phyloP scores from a whole-genome alignment of 2,329 filamentous ascomycete species.

The Stagonosporopsis chrysanthemi region DNA sequence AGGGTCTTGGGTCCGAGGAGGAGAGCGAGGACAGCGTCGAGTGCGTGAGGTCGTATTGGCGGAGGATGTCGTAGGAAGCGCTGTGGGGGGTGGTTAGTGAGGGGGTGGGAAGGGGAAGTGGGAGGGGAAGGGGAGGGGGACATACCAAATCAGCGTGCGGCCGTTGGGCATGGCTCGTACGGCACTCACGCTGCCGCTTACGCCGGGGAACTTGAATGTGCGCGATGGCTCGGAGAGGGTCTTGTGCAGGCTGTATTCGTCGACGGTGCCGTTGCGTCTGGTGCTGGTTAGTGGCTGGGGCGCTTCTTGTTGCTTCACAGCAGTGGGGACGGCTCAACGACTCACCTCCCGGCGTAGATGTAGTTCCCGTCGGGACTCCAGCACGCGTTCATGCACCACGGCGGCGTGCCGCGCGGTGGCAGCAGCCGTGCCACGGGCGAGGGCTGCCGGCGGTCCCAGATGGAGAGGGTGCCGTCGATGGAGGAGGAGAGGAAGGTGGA shows the following conservation, averaged over 20 bases:
- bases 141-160: constrained; percentile 84
- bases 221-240: constrained; percentile 77
- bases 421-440: constrained; percentile 81
- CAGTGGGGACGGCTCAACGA: no score
- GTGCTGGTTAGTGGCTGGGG: not conserved
- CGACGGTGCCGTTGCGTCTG: constrained; percentile 83
- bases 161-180: constrained; percentile 92
- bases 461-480: constrained; percentile 85
- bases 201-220: constrained; percentile 84
- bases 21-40: constrained; percentile 42
- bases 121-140: constrained; percentile 12
- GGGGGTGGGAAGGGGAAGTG: no score
- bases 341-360: constrained; percentile 81
- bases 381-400: constrained; percentile 97
- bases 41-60: constrained; percentile 85
- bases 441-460: constrained; percentile 86
- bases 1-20: constrained; percentile 57
- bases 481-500: constrained; percentile 87
- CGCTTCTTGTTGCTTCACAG: no score
- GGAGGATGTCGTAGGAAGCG: constrained; percentile 90
- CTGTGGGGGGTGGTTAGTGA: constrained; percentile 54
- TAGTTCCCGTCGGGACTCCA: constrained; percentile 96
- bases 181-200: constrained; percentile 88
- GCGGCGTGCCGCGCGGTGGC: constrained; percentile 77
- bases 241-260: constrained; percentile 90